phyloP scores from a whole-genome alignment of 495 filamentous ascomycete species.

The Hypoxylon crocopeplum region DNA sequence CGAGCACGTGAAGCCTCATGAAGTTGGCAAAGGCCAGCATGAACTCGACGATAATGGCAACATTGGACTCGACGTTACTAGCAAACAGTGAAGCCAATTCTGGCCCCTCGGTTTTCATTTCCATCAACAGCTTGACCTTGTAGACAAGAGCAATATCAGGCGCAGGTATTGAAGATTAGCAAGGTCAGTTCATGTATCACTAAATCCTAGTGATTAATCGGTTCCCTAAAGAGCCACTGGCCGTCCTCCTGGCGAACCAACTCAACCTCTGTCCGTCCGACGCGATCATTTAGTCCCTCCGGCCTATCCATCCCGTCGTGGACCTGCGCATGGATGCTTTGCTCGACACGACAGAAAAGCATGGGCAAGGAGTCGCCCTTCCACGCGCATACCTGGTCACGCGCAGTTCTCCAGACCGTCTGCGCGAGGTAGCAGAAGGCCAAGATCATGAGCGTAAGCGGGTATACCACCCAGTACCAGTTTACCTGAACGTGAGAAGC shows the following conservation, averaged over 20 bases:
- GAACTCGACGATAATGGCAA: too few species aligned
- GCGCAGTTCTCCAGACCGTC: slow-evolving; percentile 42
- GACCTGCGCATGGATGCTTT: slow-evolving; percentile 41
- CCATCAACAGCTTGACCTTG: too few species aligned
- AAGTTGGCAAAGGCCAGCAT: too few species aligned
- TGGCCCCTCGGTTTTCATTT: too few species aligned
- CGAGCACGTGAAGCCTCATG: too few species aligned
- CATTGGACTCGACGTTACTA: too few species aligned
- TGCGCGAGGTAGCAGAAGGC: slow-evolving; percentile 45
- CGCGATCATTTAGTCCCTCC: slow-evolving; percentile 39
- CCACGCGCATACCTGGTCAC: slow-evolving; percentile 45
- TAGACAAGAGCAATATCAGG: too few species aligned
- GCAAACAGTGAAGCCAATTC: too few species aligned
- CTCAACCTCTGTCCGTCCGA: slow-evolving; percentile 42
- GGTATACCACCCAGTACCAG: slow-evolving; percentile 49
- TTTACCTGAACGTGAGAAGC: slow-evolving; percentile 43
- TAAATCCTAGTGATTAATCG: slow-evolving; percentile 4
- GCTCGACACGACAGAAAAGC: slow-evolving; percentile 47
- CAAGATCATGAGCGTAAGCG: slow-evolving; percentile 42
- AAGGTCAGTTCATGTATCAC: background rate
- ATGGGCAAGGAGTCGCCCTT: slow-evolving; percentile 48
- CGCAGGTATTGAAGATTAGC: background rate
- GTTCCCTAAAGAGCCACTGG: slow-evolving; percentile 44
- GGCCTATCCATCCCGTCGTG: slow-evolving; percentile 46
- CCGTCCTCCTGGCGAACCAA: slow-evolving; percentile 41